Percentiles rank a stretch among this genome's conserved stretches.
Evolutionary conservation across 2,329 filamentous ascomycete genomes (phyloP).

Genomic region (Didymosphaeria variabile): DNA sequence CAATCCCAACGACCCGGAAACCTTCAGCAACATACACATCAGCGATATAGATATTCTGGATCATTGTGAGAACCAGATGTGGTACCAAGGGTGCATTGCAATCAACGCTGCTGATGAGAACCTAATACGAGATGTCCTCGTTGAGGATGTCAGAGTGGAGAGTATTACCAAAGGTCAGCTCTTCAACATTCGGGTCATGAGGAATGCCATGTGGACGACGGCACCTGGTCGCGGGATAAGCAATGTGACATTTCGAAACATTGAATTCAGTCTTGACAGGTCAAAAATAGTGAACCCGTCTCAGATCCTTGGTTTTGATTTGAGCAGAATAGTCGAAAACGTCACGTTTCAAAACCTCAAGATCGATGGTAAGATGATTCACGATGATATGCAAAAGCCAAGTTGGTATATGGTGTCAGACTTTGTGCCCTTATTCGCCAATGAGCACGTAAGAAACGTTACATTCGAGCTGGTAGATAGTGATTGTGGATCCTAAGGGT

Average conservation of each 20-base stretch:
- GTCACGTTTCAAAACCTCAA: constrained; percentile 8
- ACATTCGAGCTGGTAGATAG: background rate
- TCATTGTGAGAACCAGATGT: constrained; percentile 47
- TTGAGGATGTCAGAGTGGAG: constrained; percentile 47
- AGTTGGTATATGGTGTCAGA: constrained; percentile 10
- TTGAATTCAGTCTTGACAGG: background rate
- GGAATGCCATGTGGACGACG: constrained; percentile 47
- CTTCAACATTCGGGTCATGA: constrained; percentile 48
- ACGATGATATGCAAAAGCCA: constrained; percentile 6
- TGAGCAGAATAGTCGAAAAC: background rate
- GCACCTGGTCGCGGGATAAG: constrained; percentile 44
- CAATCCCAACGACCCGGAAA: constrained; percentile 46
- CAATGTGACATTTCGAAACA: constrained; percentile 30
- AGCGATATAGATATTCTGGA: constrained; percentile 51
- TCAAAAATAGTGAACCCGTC: constrained; percentile 4
- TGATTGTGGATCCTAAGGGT: too few species aligned
- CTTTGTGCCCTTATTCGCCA: constrained; percentile 7
- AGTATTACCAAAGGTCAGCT: constrained; percentile 44
- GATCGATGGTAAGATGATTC: background rate
- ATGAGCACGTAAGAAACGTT: constrained; percentile 10
- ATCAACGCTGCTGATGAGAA: constrained; percentile 49
- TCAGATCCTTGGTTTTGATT: constrained; percentile 7
- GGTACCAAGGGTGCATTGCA: constrained; percentile 50
- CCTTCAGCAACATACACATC: constrained; percentile 37
- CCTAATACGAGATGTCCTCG: constrained; percentile 35